phyloP scores from a whole-genome alignment of 139 green algal species.

The Dunaliella primolecta region DNA sequence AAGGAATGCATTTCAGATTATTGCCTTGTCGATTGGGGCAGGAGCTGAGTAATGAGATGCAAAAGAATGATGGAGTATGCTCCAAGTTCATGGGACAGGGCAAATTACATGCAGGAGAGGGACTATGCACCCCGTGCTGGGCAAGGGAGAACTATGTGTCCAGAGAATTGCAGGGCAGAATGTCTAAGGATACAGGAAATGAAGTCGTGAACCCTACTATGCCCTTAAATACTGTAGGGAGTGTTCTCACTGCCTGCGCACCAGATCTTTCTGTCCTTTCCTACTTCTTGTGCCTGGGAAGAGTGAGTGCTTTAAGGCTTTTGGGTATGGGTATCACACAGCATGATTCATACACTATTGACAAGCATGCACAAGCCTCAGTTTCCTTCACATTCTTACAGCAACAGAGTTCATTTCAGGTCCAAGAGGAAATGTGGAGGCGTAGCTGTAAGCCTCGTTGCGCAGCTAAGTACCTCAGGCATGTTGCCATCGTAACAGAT shows the following conservation, averaged over 20 bases:
- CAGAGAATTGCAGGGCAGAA: constrained; percentile 3
- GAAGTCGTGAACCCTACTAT: no score
- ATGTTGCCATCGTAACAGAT: constrained; percentile 53
- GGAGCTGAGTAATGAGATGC: no score
- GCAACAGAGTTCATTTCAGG: neutral
- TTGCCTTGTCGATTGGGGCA: no score
- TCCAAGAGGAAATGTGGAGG: neutral
- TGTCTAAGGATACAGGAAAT: no score
- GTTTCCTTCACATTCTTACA: neutral
- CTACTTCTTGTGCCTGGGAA: no score
- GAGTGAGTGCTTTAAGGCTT: no score
- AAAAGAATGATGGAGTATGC: neutral
- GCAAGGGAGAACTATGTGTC: constrained; percentile 15
- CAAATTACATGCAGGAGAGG: neutral
- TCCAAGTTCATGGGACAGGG: neutral
- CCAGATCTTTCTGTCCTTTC: neutral
- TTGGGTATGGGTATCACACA: neutral
- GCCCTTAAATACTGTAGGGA: no score
- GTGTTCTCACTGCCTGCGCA: neutral
- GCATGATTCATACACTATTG: neutral
- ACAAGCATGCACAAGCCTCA: neutral
- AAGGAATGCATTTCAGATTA: no score
- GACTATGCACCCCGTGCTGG: neutral
- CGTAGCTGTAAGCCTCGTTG: no score
- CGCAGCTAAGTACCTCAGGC: constrained; percentile 40